Evolutionary conservation across 352 stramenopile genomes (phyloP).

Genomic region (Saprolegnia diclina): DNA sequence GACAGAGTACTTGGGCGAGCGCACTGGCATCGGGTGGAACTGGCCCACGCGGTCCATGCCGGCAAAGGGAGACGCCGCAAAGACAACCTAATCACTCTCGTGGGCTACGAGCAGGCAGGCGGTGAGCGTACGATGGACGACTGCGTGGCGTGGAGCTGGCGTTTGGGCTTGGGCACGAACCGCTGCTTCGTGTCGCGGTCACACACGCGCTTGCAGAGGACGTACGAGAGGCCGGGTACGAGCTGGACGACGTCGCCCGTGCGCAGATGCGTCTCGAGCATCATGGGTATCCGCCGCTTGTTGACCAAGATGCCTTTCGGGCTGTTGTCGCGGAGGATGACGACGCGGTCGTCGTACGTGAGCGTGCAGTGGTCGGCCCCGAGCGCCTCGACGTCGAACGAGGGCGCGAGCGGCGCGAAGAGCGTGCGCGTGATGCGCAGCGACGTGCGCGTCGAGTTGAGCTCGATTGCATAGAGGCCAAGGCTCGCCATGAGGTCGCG

Average conservation of each 20-base stretch:
- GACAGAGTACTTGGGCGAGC: not conserved
- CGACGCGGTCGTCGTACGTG: not conserved
- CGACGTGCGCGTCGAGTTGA: not conserved
- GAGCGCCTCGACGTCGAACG: not conserved
- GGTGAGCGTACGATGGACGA: not conserved
- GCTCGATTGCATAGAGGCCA: not conserved
- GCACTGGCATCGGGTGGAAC: slow-evolving; percentile 18
- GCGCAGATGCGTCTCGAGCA: not conserved
- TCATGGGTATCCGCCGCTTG: slow-evolving; percentile 1
- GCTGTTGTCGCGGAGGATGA: not conserved
- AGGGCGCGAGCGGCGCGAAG: not conserved
- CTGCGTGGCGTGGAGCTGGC: not conserved
- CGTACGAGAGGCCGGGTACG: not conserved
- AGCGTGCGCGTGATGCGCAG: not conserved
- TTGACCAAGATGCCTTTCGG: slow-evolving; percentile 2
- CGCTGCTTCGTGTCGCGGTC: not conserved
- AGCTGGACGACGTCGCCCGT: slow-evolving; percentile 2
- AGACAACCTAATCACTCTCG: not conserved
- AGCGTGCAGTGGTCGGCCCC: not conserved
- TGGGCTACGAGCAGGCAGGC: not conserved
- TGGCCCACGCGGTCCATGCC: slow-evolving; percentile 22
- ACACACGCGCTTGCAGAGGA: not conserved
- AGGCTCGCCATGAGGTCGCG: not conserved
- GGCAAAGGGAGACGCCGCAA: slow-evolving; percentile 6
- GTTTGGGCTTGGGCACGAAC: not conserved